Base-by-base conservation (phyloP, 176 grass and related monocot species). In the Leersia perrieri region DNA sequence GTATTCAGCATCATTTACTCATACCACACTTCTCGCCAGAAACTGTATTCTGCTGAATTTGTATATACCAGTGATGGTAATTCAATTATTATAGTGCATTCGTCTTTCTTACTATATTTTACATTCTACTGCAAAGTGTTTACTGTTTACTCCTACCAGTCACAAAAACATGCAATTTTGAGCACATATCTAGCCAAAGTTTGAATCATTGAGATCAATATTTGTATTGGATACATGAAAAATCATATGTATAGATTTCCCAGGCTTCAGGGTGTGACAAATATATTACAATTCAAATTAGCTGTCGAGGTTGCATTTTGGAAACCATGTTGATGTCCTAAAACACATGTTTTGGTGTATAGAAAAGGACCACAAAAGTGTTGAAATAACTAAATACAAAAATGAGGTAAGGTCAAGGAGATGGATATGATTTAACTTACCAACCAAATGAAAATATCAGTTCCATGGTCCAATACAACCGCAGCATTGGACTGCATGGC, bases 361-460 rank as follows among this genome's bases (percentile, higher is more conserved):
- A 20, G 20, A 51, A 22, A 5, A 53, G 49, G 7, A 7, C 1
- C 49, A 29, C 7, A n/a, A 1, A 84, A n/a, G 45, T 35, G 27
- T 60, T 65, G n/a, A 68, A 77, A 60, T 61, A 53, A 82, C 25
- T 68, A 12, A 72, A 63, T 20, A 62, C 7, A 45, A 69, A 26
- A 79, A 30, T 66, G 8, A 53, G 66, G 60, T 41, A 39, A 81
- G 64, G 57, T 63, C 53, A 70, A 76, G 14, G 30, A 61, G 63
- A 75, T 44, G 51, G 70, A 16, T 74, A 69, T 76, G 63, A 73
- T 70, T 45, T 35, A 68, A 94, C 90, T 75, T 95, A 99, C 96
- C 96, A 95, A 84, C 96, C 96, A 99, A 87, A 99, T 95, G 82
- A 99, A 99, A 73, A 99, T 85, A 86, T 99, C 96, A 5, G 96